These are phyloP conservation scores for Magnusiomyces tetraspermus DNA, from an alignment of 1,139 yeast species.

Conservation along the genomic window DNA sequence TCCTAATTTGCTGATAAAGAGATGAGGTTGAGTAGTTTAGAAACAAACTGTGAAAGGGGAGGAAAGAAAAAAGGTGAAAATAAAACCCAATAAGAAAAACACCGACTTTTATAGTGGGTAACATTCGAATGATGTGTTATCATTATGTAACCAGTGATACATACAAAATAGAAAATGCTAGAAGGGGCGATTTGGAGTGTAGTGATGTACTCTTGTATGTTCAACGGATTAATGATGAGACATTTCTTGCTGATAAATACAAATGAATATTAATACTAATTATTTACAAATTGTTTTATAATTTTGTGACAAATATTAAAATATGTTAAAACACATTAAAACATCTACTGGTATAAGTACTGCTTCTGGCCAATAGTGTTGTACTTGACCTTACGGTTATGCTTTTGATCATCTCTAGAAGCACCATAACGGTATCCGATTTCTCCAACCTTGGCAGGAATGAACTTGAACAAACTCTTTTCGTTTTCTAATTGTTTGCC, in stretches of 20 bases:
- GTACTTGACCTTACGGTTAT: constrained; percentile 70
- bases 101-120: background rate
- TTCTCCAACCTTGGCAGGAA: constrained; percentile 65
- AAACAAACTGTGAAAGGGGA: background rate
- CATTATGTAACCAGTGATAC: background rate
- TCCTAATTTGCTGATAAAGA: background rate
- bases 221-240: too few species aligned
- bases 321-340: background rate
- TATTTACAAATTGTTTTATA: too few species aligned
- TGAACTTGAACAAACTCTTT: constrained; percentile 59
- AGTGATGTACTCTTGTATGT: too few species aligned
- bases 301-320: too few species aligned
- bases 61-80: background rate
- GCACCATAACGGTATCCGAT: constrained; percentile 93
- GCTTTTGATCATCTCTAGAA: constrained; percentile 78
- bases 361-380: constrained; percentile 59
- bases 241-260: too few species aligned
- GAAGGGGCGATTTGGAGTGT: too few species aligned
- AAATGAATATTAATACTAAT: too few species aligned
- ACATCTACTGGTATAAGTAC: constrained; percentile 8
- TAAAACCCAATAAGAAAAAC: background rate
- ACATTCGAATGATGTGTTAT: background rate
- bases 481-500: constrained; percentile 31
- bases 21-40: background rate
- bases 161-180: background rate